These are phyloP conservation scores for Kwoniella shandongensis DNA, from an alignment of 768 basidiomycete species.

Conservation along the genomic window DNA sequence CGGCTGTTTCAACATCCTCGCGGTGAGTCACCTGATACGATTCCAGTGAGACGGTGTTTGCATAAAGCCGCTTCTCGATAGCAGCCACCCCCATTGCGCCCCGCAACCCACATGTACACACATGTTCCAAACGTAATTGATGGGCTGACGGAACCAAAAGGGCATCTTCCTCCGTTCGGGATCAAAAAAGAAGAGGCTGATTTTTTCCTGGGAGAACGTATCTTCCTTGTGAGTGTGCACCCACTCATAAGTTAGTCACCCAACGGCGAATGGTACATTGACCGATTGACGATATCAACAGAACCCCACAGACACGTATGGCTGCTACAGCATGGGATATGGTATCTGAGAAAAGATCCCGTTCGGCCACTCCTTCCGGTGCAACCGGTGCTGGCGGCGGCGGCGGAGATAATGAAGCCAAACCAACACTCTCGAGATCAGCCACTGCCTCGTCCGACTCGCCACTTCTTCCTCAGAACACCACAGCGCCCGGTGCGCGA, in stretches of 20 bases:
- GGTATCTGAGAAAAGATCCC: slow-evolving; percentile 29
- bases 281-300: slow-evolving; percentile 5
- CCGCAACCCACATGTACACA: too few relatives aligned
- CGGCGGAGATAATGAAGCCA: neutral
- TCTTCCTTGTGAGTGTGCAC: slow-evolving; percentile 41
- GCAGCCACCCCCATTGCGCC: too few relatives aligned
- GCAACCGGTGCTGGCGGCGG: neutral
- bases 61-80: too few relatives aligned
- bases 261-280: neutral
- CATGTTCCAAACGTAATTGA: too few relatives aligned
- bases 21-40: slow-evolving; percentile 33
- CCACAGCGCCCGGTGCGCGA: slow-evolving; percentile 30
- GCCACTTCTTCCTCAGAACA: slow-evolving; percentile 29
- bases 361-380: slow-evolving; percentile 3
- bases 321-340: slow-evolving; percentile 50
- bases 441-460: slow-evolving; percentile 21
- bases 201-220: slow-evolving; percentile 52
- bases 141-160: slow-evolving; percentile 56
- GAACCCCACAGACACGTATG: slow-evolving; percentile 47
- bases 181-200: slow-evolving; percentile 53
- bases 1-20: slow-evolving; percentile 82
- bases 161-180: slow-evolving; percentile 42
- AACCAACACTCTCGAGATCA: neutral
- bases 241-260: neutral
- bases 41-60: too few relatives aligned